phyloP scores from a whole-genome alignment of 495 filamentous ascomycete genomes.

The Cercophora newfieldiana region DNA sequence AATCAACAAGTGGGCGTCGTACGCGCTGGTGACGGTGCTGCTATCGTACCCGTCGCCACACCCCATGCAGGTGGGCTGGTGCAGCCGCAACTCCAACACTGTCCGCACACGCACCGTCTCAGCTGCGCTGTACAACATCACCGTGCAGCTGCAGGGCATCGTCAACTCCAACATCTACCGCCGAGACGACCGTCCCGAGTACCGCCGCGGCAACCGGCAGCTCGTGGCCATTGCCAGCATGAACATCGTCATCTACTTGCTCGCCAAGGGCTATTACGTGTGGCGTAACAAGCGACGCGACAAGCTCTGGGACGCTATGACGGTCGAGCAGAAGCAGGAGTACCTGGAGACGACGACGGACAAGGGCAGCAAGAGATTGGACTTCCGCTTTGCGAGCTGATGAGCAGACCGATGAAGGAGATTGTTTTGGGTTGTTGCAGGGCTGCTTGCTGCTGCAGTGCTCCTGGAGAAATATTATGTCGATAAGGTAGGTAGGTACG shows the following conservation, averaged over 20 bases:
- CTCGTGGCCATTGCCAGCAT: constrained; percentile 57
- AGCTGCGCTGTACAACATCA: constrained; percentile 65
- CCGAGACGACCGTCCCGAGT: constrained; percentile 58
- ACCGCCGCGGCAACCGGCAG: constrained; percentile 62
- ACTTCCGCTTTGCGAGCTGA: constrained; percentile 53
- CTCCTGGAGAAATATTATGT: neutral
- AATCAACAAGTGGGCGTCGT: constrained; percentile 56
- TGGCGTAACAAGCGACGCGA: constrained; percentile 52
- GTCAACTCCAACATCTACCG: constrained; percentile 67
- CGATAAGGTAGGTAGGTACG: too few relatives aligned
- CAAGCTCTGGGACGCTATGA: constrained; percentile 62
- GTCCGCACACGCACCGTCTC: constrained; percentile 68
- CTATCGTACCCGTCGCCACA: constrained; percentile 54
- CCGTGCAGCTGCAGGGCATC: constrained; percentile 62
- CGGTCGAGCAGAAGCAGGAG: constrained; percentile 55
- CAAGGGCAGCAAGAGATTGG: constrained; percentile 72
- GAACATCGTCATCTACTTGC: constrained; percentile 57
- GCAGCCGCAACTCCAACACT: constrained; percentile 63
- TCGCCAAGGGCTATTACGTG: constrained; percentile 63
- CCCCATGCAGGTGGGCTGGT: constrained; percentile 66
- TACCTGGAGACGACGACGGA: constrained; percentile 69
- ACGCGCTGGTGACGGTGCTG: constrained; percentile 56
- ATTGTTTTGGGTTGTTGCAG: too few relatives aligned
- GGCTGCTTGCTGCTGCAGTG: too few relatives aligned
- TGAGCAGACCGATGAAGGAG: too few relatives aligned